Conservation (phyloP, 2,329 filamentous ascomycete genomes). For the Ophiocordyceps polyrhachis-furcata region DNA sequence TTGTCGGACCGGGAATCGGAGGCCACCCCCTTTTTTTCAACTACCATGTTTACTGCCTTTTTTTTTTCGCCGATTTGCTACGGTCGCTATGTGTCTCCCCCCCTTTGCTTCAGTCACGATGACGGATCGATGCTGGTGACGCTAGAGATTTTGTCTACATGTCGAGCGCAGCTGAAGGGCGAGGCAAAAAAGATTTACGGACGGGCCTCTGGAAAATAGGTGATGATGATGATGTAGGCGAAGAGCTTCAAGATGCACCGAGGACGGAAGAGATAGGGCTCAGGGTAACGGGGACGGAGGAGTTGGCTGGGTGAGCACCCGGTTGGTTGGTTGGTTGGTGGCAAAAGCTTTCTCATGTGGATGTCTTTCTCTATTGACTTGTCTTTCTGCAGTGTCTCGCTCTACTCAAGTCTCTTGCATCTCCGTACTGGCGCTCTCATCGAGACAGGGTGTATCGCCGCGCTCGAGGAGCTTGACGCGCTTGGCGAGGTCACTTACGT, state of each 20-base stretch:
- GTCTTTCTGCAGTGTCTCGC: not conserved
- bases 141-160: not conserved
- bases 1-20: not conserved
- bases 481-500: conserved; percentile 65
- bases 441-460: conserved; percentile 2
- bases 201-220: not conserved
- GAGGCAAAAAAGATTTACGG: not conserved
- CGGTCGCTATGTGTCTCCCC: not conserved
- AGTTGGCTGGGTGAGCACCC: not conserved
- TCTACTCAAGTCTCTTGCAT: conserved; percentile 8
- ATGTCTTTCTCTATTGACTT: not conserved
- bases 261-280: not conserved
- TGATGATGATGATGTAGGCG: not conserved
- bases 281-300: conserved; percentile 1
- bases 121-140: not conserved
- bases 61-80: not conserved
- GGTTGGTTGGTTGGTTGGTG: not conserved
- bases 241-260: not conserved
- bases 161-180: not conserved
- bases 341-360: conserved; percentile 1
- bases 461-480: conserved; percentile 44
- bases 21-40: conserved; percentile 1
- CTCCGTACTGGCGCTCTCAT: conserved; percentile 8
- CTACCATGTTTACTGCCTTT: conserved; percentile 1
- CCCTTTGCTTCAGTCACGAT: not conserved